A percentile compares a stretch with the other conserved stretches of the same genome.
These are phyloP conservation scores for Collybia mongolica DNA, from an alignment of 768 basidiomycete species.

Conservation along the genomic window DNA sequence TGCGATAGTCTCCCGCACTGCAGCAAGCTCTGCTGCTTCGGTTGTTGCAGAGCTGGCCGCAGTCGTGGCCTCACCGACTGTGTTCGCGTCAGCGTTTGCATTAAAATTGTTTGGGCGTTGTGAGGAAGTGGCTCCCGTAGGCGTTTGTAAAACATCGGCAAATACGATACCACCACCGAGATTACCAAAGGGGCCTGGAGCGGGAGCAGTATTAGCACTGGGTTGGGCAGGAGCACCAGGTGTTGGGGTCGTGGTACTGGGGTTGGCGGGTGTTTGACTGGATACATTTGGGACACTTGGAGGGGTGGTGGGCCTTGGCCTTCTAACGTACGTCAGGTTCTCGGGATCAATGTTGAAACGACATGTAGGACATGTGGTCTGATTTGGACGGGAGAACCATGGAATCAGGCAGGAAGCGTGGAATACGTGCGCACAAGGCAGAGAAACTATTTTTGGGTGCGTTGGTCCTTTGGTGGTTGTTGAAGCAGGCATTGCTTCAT, in stretches of 20 bases:
- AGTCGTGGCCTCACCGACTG: too few relatives aligned
- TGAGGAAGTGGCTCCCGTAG: too few relatives aligned
- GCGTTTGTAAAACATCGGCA: too few relatives aligned
- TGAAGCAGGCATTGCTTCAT: slow-evolving; percentile 20
- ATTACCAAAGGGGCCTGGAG: neutral
- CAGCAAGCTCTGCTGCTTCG: neutral
- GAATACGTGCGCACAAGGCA: slow-evolving; percentile 83
- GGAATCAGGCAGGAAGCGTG: slow-evolving; percentile 76
- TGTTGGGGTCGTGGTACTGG: neutral
- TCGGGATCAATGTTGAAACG: slow-evolving; percentile 83
- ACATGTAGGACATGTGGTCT: slow-evolving; percentile 84
- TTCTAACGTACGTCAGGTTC: slow-evolving; percentile 52
- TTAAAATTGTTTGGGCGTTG: too few relatives aligned
- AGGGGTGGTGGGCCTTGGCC: slow-evolving; percentile 18
- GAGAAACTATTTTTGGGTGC: slow-evolving; percentile 53
- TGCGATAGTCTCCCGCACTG: neutral
- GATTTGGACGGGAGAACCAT: slow-evolving; percentile 78
- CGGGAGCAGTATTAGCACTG: neutral
- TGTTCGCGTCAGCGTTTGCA: too few relatives aligned
- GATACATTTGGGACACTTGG: neutral
- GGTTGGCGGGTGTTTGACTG: neutral
- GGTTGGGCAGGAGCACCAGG: neutral
- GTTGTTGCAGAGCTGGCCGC: too few relatives aligned
- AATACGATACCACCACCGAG: neutral
- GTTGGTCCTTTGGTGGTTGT: slow-evolving; percentile 1